A percentile compares a stretch with the other conserved stretches of the same genome.
phyloP scores from a whole-genome alignment of 176 grass and related monocot species.

The Aechmea fasciata region DNA sequence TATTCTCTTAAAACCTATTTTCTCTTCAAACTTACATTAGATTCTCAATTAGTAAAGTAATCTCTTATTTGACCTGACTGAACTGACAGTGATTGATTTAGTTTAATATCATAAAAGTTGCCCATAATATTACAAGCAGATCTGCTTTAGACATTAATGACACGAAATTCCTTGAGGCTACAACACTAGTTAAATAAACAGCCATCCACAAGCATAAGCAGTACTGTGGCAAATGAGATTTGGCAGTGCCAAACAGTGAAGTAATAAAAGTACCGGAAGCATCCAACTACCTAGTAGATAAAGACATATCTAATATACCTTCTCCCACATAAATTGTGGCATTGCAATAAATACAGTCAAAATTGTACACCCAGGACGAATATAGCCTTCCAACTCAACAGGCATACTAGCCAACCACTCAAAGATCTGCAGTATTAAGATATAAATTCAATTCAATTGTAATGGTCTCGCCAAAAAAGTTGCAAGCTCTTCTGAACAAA shows the following conservation, averaged over 20 bases:
- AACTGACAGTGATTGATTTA: no score
- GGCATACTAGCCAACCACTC: slow-evolving; percentile 91
- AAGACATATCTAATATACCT: slow-evolving; percentile 28
- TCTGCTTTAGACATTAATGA: no score
- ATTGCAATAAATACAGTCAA: slow-evolving; percentile 92
- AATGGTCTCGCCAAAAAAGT: neutral
- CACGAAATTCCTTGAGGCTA: no score
- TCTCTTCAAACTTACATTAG: no score
- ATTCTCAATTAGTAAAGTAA: no score
- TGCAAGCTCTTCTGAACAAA: neutral
- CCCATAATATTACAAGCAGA: no score
- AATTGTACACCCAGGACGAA: slow-evolving; percentile 96
- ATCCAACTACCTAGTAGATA: neutral
- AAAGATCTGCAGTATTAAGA: slow-evolving; percentile 63
- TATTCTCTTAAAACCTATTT: no score
- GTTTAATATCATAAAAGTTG: no score
- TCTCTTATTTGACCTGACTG: no score
- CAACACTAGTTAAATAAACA: no score
- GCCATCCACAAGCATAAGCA: no score
- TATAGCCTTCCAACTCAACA: slow-evolving; percentile 98
- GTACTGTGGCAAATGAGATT: no score
- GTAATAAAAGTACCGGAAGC: neutral
- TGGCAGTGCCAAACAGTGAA: neutral
- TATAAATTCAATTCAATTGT: slow-evolving; percentile 4
- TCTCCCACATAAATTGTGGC: slow-evolving; percentile 92